Evolutionary conservation across 768 basidiomycete species (phyloP).

Genomic region (Rhodotorula toruloides): DNA sequence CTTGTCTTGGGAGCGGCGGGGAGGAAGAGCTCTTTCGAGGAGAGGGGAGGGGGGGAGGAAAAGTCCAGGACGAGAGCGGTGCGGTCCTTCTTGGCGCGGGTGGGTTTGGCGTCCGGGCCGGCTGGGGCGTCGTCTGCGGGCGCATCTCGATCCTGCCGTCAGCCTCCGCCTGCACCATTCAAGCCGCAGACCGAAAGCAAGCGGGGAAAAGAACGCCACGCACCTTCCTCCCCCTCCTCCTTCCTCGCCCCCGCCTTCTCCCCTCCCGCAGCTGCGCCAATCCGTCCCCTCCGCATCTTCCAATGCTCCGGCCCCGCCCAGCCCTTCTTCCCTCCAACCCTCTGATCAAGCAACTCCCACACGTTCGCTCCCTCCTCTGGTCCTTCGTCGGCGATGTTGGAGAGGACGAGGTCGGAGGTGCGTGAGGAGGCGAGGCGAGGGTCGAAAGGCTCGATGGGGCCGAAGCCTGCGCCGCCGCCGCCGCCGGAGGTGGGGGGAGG

Average conservation of each 20-base stretch:
- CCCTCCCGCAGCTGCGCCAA: too few species aligned
- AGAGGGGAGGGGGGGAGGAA: slow-evolving; percentile 56
- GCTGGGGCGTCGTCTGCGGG: background rate
- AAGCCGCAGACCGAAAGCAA: too few species aligned
- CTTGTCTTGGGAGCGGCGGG: slow-evolving; percentile 65
- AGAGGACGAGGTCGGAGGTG: slow-evolving; percentile 83
- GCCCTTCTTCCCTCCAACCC: slow-evolving; percentile 64
- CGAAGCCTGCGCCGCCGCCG: slow-evolving; percentile 28
- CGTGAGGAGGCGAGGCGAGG: slow-evolving; percentile 65
- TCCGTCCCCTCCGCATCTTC: slow-evolving; percentile 67
- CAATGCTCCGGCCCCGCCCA: slow-evolving; percentile 99
- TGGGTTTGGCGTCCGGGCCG: background rate
- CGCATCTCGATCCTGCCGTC: too few species aligned
- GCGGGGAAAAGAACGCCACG: background rate
- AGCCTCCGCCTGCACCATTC: too few species aligned
- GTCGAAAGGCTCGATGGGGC: slow-evolving; percentile 69
- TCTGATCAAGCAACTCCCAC: slow-evolving; percentile 85
- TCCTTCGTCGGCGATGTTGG: slow-evolving; percentile 53
- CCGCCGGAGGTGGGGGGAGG: background rate
- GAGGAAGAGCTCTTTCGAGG: slow-evolving; percentile 69
- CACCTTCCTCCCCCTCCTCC: slow-evolving; percentile 18
- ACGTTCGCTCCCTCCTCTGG: slow-evolving; percentile 52
- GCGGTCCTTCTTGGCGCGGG: slow-evolving; percentile 53
- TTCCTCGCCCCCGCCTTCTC: too few species aligned
- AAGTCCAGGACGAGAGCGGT: slow-evolving; percentile 81